Evolutionary conservation across 352 stramenopile genomes (phyloP).

Genomic region (Globisporangium radiosum): DNA sequence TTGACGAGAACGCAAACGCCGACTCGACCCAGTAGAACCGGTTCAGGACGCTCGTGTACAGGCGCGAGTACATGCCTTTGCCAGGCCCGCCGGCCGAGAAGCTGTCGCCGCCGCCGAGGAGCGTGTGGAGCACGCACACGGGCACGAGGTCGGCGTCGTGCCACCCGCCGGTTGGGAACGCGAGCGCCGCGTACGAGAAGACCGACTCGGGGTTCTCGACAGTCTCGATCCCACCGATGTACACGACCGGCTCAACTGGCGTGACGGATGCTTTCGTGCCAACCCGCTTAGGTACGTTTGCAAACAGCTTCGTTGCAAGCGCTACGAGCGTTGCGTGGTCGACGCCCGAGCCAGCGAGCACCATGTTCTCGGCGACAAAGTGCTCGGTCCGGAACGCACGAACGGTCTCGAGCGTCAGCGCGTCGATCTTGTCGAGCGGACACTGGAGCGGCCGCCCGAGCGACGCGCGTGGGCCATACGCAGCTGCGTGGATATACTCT

Average conservation of each 20-base stretch:
- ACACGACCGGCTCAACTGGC: slow-evolving; percentile 43
- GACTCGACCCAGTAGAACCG: slow-evolving; percentile 97
- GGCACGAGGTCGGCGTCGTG: slow-evolving; percentile 95
- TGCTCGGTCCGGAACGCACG: slow-evolving; percentile 60
- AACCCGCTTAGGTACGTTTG: slow-evolving; percentile 31
- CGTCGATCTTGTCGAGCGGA: slow-evolving; percentile 71
- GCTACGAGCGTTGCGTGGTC: slow-evolving; percentile 92
- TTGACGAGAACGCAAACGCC: slow-evolving; percentile 95
- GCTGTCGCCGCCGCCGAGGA: slow-evolving; percentile 96
- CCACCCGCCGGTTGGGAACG: slow-evolving; percentile 96
- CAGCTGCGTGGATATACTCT: slow-evolving; percentile 82
- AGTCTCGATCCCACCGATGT: slow-evolving; percentile 60
- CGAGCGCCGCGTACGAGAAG: slow-evolving; percentile 91
- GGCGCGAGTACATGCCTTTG: slow-evolving; percentile 99
- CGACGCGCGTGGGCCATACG: slow-evolving; percentile 67
- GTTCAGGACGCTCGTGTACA: slow-evolving; percentile 98
- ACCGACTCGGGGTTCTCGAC: slow-evolving; percentile 60
- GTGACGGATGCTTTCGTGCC: slow-evolving; percentile 8
- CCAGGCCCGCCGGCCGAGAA: slow-evolving; percentile 98
- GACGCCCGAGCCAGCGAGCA: slow-evolving; percentile 91
- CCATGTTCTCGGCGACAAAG: slow-evolving; percentile 89
- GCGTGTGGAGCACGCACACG: slow-evolving; percentile 95
- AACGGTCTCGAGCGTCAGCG: slow-evolving; percentile 66
- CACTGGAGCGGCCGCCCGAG: slow-evolving; percentile 82
- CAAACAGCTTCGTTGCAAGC: slow-evolving; percentile 89